These are phyloP conservation scores for Metahyphopichia silvanorum DNA, from an alignment of 805 yeast genomes.

Conservation along the genomic window DNA sequence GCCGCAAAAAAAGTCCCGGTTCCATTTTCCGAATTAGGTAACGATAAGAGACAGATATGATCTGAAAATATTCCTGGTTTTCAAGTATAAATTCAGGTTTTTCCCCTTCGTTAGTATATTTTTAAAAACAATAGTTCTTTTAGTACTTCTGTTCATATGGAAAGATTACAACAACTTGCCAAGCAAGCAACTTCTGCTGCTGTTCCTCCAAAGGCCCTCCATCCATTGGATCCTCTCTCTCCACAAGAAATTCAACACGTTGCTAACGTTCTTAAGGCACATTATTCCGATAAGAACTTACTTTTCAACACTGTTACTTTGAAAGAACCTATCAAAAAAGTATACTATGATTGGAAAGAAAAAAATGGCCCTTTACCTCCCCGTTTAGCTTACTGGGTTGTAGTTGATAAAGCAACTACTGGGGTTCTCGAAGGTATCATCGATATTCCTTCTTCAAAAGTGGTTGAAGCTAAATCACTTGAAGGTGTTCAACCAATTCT, in stretches of 20 bases:
- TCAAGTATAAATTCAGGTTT: background rate
- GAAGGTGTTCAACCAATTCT: constrained; percentile 73
- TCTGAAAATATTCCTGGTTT: background rate
- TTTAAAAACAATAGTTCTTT: background rate
- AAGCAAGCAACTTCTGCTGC: constrained; percentile 56
- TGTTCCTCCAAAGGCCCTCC: constrained; percentile 50
- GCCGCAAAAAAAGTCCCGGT: constrained; percentile 3
- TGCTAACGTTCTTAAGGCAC: constrained; percentile 47
- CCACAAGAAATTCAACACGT: constrained; percentile 59
- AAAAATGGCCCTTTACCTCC: constrained; percentile 59
- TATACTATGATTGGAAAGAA: constrained; percentile 65
- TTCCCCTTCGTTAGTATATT: background rate
- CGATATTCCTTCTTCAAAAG: constrained; percentile 47
- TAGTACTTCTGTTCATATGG: constrained; percentile 35
- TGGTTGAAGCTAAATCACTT: constrained; percentile 45
- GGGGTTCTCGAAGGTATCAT: constrained; percentile 74
- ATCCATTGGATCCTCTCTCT: constrained; percentile 72
- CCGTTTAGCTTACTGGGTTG: constrained; percentile 64
- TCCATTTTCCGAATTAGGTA: constrained; percentile 6
- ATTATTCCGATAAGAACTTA: constrained; percentile 44
- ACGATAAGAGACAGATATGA: constrained; percentile 6
- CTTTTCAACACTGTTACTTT: constrained; percentile 68
- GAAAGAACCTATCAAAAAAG: constrained; percentile 66
- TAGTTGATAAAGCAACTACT: constrained; percentile 52
- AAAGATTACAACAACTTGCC: constrained; percentile 64